phyloP scores from a whole-genome alignment of 2,329 filamentous ascomycete genomes.

The Aspergillus brunneoviolaceus region DNA sequence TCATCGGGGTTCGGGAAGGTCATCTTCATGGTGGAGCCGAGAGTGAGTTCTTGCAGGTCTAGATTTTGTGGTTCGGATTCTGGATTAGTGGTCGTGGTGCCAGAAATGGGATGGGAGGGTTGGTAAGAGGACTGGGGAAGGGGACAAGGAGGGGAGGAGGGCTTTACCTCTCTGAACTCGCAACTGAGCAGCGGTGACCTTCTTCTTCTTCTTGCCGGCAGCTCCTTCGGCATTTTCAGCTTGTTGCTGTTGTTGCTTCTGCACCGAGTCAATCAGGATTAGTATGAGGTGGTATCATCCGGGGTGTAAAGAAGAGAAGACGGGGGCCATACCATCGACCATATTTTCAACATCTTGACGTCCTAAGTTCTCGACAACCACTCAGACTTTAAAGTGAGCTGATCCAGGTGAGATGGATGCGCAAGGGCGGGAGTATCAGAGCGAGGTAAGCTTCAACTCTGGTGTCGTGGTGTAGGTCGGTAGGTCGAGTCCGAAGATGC shows the following conservation, averaged over 20 bases:
- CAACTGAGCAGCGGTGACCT: slow-evolving; percentile 93
- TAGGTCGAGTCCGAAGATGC: neutral
- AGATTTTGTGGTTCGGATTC: neutral
- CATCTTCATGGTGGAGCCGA: slow-evolving; percentile 57
- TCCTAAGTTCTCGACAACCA: neutral
- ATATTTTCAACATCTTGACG: slow-evolving; percentile 92
- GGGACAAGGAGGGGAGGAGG: neutral
- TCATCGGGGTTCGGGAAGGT: slow-evolving; percentile 60
- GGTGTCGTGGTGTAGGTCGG: no score
- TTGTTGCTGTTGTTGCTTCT: slow-evolving; percentile 85
- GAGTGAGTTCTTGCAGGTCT: slow-evolving; percentile 51
- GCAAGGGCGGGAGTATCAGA: neutral
- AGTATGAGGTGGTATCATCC: slow-evolving; percentile 2
- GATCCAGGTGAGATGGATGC: neutral
- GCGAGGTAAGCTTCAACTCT: no score
- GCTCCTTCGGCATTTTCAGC: slow-evolving; percentile 87
- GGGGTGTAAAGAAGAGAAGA: neutral
- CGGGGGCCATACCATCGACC: slow-evolving; percentile 79
- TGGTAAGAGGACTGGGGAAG: neutral
- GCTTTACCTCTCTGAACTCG: slow-evolving; percentile 87
- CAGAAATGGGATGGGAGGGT: no score
- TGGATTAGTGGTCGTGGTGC: neutral
- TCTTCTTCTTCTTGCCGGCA: slow-evolving; percentile 86
- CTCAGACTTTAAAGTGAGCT: no score
- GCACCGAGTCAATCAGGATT: neutral